These are phyloP conservation scores for Colletotrichum spinosum DNA, from an alignment of 2,329 filamentous ascomycete species.

Conservation along the genomic window DNA sequence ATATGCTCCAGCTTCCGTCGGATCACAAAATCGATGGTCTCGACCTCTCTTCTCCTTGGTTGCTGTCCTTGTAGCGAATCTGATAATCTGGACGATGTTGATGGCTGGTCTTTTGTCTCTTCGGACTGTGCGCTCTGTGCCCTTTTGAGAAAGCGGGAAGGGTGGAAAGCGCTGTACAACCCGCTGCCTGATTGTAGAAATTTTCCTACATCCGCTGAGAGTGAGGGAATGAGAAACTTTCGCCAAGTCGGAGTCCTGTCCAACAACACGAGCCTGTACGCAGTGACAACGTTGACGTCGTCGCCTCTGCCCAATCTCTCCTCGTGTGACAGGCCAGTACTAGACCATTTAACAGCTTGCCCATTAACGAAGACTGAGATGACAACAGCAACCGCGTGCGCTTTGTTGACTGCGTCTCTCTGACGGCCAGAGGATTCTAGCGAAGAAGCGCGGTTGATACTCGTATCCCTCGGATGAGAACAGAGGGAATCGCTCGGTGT, in stretches of 20 bases:
- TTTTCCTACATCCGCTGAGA: neutral
- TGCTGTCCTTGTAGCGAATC: neutral
- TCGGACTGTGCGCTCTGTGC: neutral
- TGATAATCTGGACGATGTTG: neutral
- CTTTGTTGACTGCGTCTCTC: neutral
- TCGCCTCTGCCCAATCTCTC: too few species aligned
- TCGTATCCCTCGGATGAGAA: too few species aligned
- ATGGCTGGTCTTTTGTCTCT: too few species aligned
- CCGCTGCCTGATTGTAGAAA: neutral
- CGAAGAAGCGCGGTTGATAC: too few species aligned
- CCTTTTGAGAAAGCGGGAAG: neutral
- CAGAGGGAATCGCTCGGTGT: too few species aligned
- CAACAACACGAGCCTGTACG: neutral
- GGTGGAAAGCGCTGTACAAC: neutral
- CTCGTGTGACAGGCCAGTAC: neutral
- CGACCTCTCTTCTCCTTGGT: neutral
- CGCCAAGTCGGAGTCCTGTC: neutral
- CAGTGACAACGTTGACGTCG: neutral
- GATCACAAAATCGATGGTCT: neutral
- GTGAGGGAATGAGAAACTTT: neutral
- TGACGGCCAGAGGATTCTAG: rapidly evolving
- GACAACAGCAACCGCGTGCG: neutral
- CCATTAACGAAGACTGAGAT: neutral
- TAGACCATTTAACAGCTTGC: neutral
- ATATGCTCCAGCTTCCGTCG: neutral